Evolutionary conservation across 2,329 filamentous ascomycete genomes (phyloP), one percentile per base, ranked within the genome.

Genomic region (Microcyclospora tardicrescens): DNA sequence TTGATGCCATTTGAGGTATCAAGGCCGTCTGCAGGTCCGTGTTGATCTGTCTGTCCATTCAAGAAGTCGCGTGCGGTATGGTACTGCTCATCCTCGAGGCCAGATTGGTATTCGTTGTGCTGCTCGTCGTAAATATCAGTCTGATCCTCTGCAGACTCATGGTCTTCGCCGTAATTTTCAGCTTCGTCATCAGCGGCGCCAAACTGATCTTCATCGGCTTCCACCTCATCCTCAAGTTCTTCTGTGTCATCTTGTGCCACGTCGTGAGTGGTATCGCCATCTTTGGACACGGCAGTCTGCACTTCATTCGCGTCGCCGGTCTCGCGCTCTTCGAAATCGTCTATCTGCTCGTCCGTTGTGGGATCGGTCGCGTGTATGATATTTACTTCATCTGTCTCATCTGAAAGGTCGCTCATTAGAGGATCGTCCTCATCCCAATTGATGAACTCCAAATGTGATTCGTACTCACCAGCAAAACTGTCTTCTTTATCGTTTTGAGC

Each of bases 381-480:
- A 24, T 8, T 24, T 24, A 8, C 42, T 28, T 44, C 43, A 28
- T 39, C 40, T 35, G 40, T 41, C 24, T 34, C 36, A 36, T 55
- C 53, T 54, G 47, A 41, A 27, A 36, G 5, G 16, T 36, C 10
- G 28, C 36, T 42, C 28, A 52, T 57, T 46, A 55, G 51, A 37
- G 41, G 38, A 38, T 40, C 43, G 40, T 51, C 47, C 16, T 51
- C 45, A 34, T 47, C 43, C 44, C 42, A 56, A 28, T 52, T 46
- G 19, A 54, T 50, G 5, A 45, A 30, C 10, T 52, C 44, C 19
- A 24, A 24, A 12, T 51, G 48, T 34, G 30, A 16, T 16, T 40
- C 19, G 34, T 48, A 52, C 53, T 57, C 47, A 57, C 53, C 54
- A 45, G 42, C 43, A 16, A 36, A 35, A 28, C 45, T 44, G 34